Percentiles rank a stretch among this genome's conserved stretches.
These are phyloP conservation scores for Adansonia rubrostipa DNA, from an alignment of 441 rosid genomes.

Conservation along the genomic window DNA sequence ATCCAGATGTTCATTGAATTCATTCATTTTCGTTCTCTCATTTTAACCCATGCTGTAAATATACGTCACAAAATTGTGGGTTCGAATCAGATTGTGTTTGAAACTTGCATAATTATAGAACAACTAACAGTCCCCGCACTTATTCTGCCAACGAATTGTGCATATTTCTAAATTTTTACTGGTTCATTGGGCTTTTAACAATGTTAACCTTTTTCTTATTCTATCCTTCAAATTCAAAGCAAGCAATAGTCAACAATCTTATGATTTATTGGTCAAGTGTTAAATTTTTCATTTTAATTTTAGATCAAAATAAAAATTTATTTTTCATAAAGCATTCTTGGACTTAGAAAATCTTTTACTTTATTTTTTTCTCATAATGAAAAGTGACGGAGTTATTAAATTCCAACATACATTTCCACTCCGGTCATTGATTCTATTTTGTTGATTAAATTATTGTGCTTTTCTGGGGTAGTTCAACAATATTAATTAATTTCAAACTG, in stretches of 20 bases:
- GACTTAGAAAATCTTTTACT: not conserved
- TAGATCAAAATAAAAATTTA: not conserved
- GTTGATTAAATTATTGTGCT: not conserved
- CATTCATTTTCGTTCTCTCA: constrained; percentile 6
- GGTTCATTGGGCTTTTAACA: not conserved
- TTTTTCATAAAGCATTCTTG: not conserved
- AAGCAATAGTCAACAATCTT: not conserved
- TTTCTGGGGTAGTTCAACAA: not conserved
- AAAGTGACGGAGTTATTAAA: not conserved
- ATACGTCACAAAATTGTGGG: not conserved
- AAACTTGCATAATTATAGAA: not conserved
- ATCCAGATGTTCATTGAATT: constrained; percentile 20
- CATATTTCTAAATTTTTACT: not conserved
- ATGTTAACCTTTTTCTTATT: no score
- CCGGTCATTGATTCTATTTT: not conserved
- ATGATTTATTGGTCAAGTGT: no score
- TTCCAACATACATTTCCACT: not conserved
- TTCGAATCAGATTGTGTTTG: constrained; percentile 14
- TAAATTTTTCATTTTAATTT: no score
- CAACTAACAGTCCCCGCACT: not conserved
- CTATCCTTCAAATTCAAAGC: not conserved
- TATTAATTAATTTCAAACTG: not conserved
- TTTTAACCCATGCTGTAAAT: not conserved
- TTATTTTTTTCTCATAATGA: not conserved
- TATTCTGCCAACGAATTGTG: not conserved